These are phyloP conservation scores for Aegilops bicornis DNA, from an alignment of 176 grass and related monocot species.

Conservation along the genomic window DNA sequence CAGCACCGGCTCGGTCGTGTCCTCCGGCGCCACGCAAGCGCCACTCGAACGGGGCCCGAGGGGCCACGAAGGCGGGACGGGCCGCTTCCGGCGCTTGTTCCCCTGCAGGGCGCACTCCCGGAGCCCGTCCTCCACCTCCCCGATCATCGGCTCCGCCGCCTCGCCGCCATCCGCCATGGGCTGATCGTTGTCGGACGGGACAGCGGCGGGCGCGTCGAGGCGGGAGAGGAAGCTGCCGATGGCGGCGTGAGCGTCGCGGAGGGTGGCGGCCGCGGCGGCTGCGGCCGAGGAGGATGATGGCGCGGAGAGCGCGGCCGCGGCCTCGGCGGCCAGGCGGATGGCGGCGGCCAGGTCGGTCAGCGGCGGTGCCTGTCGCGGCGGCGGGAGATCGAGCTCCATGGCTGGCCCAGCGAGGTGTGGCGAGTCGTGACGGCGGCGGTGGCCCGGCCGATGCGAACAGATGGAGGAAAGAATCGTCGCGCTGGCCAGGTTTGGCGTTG, in stretches of 20 bases:
- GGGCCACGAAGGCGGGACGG: conserved; percentile 22
- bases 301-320: neutral
- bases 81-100: conserved; percentile 28
- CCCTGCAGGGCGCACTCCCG: conserved; percentile 15
- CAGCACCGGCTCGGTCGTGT: neutral
- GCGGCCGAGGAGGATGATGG: conserved; percentile 7
- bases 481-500: neutral
- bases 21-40: neutral
- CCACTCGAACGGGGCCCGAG: neutral
- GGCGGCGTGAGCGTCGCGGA: conserved; percentile 16
- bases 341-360: conserved; percentile 10
- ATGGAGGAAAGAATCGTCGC: neutral
- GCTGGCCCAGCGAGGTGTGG: neutral
- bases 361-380: neutral
- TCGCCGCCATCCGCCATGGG: conserved; percentile 16
- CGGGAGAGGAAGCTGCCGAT: conserved; percentile 32
- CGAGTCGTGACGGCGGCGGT: neutral
- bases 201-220: neutral
- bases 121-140: conserved; percentile 27
- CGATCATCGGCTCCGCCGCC: neutral
- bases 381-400: conserved; percentile 16
- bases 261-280: neutral
- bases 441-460: neutral
- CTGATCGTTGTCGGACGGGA: neutral
- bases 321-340: conserved; percentile 5